Percentiles rank a stretch among this genome's conserved stretches.
Conservation (phyloP, 441 rosid genomes). For the Jatropha podagrica region DNA sequence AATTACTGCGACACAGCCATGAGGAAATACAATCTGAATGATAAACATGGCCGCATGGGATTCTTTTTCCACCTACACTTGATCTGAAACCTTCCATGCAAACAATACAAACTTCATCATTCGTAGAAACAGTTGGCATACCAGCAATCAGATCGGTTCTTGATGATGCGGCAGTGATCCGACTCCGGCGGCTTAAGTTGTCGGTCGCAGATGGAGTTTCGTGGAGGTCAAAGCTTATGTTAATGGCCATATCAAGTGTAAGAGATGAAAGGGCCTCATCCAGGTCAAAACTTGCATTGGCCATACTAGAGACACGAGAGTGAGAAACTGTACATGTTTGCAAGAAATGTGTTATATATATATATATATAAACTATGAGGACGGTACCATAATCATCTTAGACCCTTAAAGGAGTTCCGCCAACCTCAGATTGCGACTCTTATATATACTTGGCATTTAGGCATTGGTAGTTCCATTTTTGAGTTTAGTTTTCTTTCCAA, state of each 20-base stretch:
- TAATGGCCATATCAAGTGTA: not conserved
- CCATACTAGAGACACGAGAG: not conserved
- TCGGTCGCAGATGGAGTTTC: constrained; percentile 19
- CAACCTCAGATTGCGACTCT: no score
- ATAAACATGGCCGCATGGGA: constrained; percentile 48
- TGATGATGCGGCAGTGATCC: not conserved
- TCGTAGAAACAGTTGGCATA: constrained; percentile 22
- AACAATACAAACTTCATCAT: constrained; percentile 29
- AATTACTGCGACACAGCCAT: constrained; percentile 36
- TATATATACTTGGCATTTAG: no score
- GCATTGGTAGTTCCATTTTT: no score
- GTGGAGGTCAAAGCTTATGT: constrained; percentile 34
- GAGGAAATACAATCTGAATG: constrained; percentile 41
- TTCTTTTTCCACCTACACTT: constrained; percentile 18
- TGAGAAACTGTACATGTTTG: no score
- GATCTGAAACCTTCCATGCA: constrained; percentile 46
- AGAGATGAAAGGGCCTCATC: not conserved
- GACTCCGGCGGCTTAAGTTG: not conserved
- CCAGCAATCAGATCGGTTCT: constrained; percentile 3
- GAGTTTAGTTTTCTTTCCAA: no score
- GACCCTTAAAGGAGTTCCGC: no score
- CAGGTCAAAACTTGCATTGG: not conserved
- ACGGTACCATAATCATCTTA: no score
- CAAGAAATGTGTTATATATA: no score
- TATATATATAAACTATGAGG: no score